Base-by-base conservation (phyloP, 805 yeast genomes). In the Metschnikowia santaceciliae region DNA sequence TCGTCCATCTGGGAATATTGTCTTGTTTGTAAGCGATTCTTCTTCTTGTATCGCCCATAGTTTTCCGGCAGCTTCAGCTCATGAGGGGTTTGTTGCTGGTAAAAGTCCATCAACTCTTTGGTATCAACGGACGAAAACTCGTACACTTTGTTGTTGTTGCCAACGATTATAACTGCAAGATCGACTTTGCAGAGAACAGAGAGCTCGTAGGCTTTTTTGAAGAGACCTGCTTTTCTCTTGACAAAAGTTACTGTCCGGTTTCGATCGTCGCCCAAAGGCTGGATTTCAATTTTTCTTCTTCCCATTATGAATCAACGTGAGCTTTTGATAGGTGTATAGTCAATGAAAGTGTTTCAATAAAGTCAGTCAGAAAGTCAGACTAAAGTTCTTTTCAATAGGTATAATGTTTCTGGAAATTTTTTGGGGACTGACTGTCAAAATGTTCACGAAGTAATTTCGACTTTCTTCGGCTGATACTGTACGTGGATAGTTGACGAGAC, bases 121-220 rank as follows among this genome's bases (percentile, higher is more conserved):
- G 90, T 77, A 53, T 84, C 82, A 15, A 84, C 83, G 3, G 95
- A 83, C 7, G 90, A 80, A 64, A 84, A 92, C 70, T 92, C 96
- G 64, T 88, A 90, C 22, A 90, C 79, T 61, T 86, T 87, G 61
- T 89, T 84, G 66, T 84, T 90, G 60, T 82, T 82, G 17, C 96
- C 96, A 35, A 90, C 75, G 23, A 92, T 90, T 14, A 92, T 83
- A 32, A 92, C 92, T 1, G 98, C 95, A 32, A 94, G 77, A 63
- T 92, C 98, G 5, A 90, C 96, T 55, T 90, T 91, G 68, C 98
- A 92, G 37, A 92, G 76, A 10, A 92, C 92, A 0, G 97, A 83
- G 49, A 94, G 75, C 67, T 87, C 94, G 64, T 86, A 87, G 2
- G 92, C 92, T 66, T 86, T 87, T 63, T 88, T 88, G 70, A 94